Percentiles rank a stretch among this genome's conserved stretches.
Evolutionary conservation across 331 rosid species (phyloP).

Genomic region (Telfairia occidentalis): DNA sequence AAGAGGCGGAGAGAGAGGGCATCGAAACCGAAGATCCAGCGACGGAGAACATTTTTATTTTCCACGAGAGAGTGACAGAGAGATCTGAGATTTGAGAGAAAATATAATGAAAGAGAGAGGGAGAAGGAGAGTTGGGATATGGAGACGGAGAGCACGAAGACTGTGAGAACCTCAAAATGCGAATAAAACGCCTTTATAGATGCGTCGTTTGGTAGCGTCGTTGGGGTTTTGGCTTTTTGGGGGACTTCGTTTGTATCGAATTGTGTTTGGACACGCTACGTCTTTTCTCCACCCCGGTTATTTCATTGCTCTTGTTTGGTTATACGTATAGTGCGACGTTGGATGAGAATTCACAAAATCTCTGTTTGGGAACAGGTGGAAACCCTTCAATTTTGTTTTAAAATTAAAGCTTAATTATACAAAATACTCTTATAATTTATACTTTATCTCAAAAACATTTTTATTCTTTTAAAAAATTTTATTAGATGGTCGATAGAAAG

Average conservation of each 20-base stretch:
- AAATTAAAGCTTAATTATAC: too few species aligned
- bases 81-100: constrained; percentile 9
- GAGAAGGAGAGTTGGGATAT: not conserved
- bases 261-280: not conserved
- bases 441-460: too few species aligned
- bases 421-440: too few species aligned
- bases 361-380: not conserved
- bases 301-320: not conserved
- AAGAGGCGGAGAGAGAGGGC: not conserved
- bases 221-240: not conserved
- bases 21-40: constrained; percentile 10
- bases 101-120: not conserved
- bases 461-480: too few species aligned
- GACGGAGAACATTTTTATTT: not conserved
- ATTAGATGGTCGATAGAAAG: too few species aligned
- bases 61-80: not conserved
- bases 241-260: constrained; percentile 10
- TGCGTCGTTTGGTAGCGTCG: not conserved
- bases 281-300: not conserved
- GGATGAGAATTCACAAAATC: not conserved
- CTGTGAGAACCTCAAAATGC: not conserved
- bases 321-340: not conserved
- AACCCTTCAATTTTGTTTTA: too few species aligned
- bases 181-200: constrained; percentile 7
- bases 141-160: not conserved